phyloP scores from a whole-genome alignment of 2,329 filamentous ascomycete species.

The Claviceps paspali region DNA sequence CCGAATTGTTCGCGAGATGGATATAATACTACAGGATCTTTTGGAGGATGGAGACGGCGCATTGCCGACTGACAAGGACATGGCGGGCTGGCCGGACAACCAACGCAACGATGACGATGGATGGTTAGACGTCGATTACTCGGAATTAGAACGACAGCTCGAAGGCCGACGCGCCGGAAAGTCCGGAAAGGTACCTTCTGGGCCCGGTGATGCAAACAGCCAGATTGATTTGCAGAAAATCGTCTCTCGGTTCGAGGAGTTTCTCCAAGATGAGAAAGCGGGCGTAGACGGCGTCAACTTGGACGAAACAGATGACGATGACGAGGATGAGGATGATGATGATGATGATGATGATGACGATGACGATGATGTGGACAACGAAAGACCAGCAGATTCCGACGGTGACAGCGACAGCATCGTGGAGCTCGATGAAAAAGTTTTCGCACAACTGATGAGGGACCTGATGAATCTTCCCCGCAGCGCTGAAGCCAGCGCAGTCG shows the following conservation, averaged over 20 bases:
- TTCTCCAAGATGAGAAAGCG: constrained; percentile 73
- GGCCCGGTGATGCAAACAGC: constrained; percentile 50
- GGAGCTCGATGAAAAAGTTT: constrained; percentile 73
- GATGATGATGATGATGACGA: constrained; percentile 31
- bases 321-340: constrained; percentile 34
- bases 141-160: constrained; percentile 75
- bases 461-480: constrained; percentile 56
- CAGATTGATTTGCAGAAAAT: constrained; percentile 76
- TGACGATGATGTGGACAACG: constrained; percentile 31
- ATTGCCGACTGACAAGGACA: constrained; percentile 61
- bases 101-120: constrained; percentile 64
- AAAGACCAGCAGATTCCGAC: constrained; percentile 29
- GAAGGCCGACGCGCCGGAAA: constrained; percentile 27
- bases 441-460: constrained; percentile 75
- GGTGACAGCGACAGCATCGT: constrained; percentile 26
- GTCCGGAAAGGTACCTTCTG: constrained; percentile 20
- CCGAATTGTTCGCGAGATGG: constrained; percentile 57
- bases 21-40: constrained; percentile 60
- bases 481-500: background rate
- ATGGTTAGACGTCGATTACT: constrained; percentile 86
- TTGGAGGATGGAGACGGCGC: constrained; percentile 49
- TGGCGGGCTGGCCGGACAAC: constrained; percentile 48
- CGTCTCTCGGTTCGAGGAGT: constrained; percentile 83
- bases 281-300: constrained; percentile 65
- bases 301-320: constrained; percentile 54